phyloP scores from a whole-genome alignment of 2,329 filamentous ascomycete species.

The Acrocalymma vagum region DNA sequence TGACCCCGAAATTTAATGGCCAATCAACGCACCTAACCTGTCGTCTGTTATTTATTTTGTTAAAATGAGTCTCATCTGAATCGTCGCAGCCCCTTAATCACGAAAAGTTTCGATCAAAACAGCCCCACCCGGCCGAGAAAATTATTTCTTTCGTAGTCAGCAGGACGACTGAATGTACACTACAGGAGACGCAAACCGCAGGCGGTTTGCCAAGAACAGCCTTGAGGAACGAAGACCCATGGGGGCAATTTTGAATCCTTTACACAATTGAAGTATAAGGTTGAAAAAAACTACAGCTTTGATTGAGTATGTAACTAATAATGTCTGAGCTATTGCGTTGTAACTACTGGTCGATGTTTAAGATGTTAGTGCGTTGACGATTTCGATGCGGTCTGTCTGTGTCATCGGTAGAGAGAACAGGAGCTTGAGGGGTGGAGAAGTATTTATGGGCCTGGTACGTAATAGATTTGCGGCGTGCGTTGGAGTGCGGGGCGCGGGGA shows the following conservation, averaged over 20 bases:
- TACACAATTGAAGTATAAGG: slow-evolving; percentile 1
- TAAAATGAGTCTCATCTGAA: too few relatives aligned
- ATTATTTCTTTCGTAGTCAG: too few relatives aligned
- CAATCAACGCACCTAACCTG: too few relatives aligned
- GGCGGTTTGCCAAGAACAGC: slow-evolving; percentile 9
- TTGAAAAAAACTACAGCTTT: too few relatives aligned
- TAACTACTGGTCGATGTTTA: slow-evolving; percentile 4
- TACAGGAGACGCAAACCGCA: slow-evolving; percentile 7
- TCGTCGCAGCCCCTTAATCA: too few relatives aligned
- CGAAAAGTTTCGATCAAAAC: too few relatives aligned
- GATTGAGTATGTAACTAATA: slow-evolving; percentile 6
- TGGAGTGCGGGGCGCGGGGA: too few relatives aligned
- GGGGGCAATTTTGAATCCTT: slow-evolving; percentile 5
- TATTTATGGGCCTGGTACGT: slow-evolving; percentile 5
- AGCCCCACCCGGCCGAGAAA: too few relatives aligned
- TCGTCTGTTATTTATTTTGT: too few relatives aligned
- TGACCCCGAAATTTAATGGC: too few relatives aligned
- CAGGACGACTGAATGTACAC: too few relatives aligned
- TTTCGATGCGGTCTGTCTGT: slow-evolving; percentile 5
- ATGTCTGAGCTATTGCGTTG: slow-evolving; percentile 5
- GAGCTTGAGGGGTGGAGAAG: slow-evolving; percentile 5
- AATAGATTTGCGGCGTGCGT: slow-evolving; percentile 4
- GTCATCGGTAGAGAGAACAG: slow-evolving; percentile 8
- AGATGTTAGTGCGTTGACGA: slow-evolving; percentile 6
- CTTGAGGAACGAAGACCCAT: slow-evolving; percentile 11